Percentiles rank a stretch among this genome's conserved stretches.
Conservation (phyloP, 2,329 filamentous ascomycete species). For the Knoxdaviesia proteae region DNA sequence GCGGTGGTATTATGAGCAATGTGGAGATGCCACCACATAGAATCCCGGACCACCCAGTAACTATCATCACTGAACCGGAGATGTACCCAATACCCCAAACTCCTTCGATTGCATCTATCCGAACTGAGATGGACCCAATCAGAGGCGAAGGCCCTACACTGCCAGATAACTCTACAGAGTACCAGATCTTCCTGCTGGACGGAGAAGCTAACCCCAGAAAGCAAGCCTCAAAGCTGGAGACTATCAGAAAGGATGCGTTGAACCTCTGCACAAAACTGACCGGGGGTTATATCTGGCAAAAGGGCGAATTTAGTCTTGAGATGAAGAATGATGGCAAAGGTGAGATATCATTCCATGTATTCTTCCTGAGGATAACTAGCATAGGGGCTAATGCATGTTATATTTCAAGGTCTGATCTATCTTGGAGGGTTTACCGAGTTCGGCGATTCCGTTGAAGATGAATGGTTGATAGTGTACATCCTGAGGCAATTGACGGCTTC, state of each 20-base stretch:
- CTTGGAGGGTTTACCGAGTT: constrained; percentile 67
- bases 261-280: constrained; percentile 42
- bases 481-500: constrained; percentile 59
- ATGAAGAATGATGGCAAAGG: constrained; percentile 36
- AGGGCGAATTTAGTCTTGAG: constrained; percentile 57
- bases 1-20: too few species aligned
- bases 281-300: constrained; percentile 90
- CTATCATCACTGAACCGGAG: too few species aligned
- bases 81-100: too few species aligned
- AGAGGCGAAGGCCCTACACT: constrained; percentile 15
- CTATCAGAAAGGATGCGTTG: constrained; percentile 47
- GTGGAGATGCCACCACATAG: too few species aligned
- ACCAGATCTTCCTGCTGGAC: constrained; percentile 55
- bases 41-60: too few species aligned
- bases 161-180: constrained; percentile 72
- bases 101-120: too few species aligned
- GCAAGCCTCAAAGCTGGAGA: constrained; percentile 44
- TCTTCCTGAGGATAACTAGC: neutral
- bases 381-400: neutral
- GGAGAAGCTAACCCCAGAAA: constrained; percentile 28
- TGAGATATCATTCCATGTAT: neutral
- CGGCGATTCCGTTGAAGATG: constrained; percentile 87
- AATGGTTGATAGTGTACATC: constrained; percentile 90
- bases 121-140: too few species aligned
- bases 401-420: constrained; percentile 27